phyloP scores from a whole-genome alignment of 805 yeast species.

The Wickerhamiella spandovensis region DNA sequence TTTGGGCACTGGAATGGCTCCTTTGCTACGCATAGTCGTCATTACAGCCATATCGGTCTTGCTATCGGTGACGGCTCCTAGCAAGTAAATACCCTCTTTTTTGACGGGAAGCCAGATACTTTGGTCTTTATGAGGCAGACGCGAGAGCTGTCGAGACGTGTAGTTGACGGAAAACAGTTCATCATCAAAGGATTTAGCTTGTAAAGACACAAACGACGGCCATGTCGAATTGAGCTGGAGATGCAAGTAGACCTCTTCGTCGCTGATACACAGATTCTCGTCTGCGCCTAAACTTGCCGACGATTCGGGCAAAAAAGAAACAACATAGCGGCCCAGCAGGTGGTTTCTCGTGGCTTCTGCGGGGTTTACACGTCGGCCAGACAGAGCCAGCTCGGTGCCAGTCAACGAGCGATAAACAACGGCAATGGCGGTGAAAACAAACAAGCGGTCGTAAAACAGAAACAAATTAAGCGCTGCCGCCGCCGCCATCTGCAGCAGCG shows the following conservation, averaged over 20 bases:
- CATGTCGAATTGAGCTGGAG: conserved; percentile 71
- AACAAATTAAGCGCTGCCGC: conserved; percentile 32
- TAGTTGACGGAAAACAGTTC: conserved; percentile 28
- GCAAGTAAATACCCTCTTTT: conserved; percentile 65
- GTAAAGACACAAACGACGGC: conserved; percentile 26
- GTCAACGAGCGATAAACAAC: conserved; percentile 16
- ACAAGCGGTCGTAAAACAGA: conserved; percentile 6
- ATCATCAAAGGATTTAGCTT: neutral
- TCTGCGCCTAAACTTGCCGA: conserved; percentile 59
- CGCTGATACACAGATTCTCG: conserved; percentile 43
- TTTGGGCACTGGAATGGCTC: conserved; percentile 46
- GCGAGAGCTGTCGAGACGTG: conserved; percentile 42
- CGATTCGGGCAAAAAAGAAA: conserved; percentile 82
- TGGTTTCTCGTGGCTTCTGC: conserved; percentile 33
- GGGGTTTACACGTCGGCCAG: conserved; percentile 22
- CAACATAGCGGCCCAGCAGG: conserved; percentile 74
- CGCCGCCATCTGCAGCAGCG: conserved; percentile 16
- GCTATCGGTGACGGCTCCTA: conserved; percentile 52
- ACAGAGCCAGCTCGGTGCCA: conserved; percentile 23
- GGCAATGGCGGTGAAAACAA: conserved; percentile 12
- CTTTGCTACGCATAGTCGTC: conserved; percentile 3
- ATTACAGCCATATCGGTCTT: conserved; percentile 43
- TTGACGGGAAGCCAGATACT: conserved; percentile 46
- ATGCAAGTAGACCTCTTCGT: conserved; percentile 39
- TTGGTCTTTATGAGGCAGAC: conserved; percentile 11